Evolutionary conservation across 805 yeast genomes (phyloP).

Genomic region (Candida pini): DNA sequence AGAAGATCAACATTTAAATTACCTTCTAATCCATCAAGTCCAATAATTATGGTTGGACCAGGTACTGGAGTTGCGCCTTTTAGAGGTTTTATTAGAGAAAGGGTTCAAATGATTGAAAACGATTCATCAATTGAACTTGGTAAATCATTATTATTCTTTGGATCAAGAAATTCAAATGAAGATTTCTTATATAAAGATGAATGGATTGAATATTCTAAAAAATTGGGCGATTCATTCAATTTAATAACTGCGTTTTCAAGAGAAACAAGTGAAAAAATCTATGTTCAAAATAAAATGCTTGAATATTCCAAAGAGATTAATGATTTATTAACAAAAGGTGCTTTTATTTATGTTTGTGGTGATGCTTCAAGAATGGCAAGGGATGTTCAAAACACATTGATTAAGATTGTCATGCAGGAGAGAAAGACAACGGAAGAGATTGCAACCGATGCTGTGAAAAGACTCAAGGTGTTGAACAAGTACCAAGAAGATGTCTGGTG

Average conservation of each 20-base stretch:
- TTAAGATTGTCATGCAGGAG: constrained; percentile 53
- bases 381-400: constrained; percentile 74
- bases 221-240: constrained; percentile 57
- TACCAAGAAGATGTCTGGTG: constrained; percentile 99
- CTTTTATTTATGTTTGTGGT: constrained; percentile 92
- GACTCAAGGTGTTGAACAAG: constrained; percentile 74
- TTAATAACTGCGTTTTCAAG: constrained; percentile 85
- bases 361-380: constrained; percentile 96
- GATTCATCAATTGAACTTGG: constrained; percentile 53
- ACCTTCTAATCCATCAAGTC: constrained; percentile 78
- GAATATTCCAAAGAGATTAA: constrained; percentile 51
- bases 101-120: constrained; percentile 48
- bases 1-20: constrained; percentile 93
- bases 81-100: constrained; percentile 90
- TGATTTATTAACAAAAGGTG: constrained; percentile 58
- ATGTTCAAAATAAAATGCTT: constrained; percentile 76
- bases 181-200: constrained; percentile 86
- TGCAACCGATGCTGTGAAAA: constrained; percentile 73
- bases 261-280: constrained; percentile 57
- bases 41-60: constrained; percentile 92
- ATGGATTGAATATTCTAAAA: constrained; percentile 72
- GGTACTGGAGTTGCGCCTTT: constrained; percentile 99
- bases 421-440: constrained; percentile 60
- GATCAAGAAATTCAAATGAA: constrained; percentile 73
- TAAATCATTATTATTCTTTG: constrained; percentile 72